Evolutionary conservation across 306 rosid genomes (phyloP).

Genomic region (Cicer pinnatifidum): DNA sequence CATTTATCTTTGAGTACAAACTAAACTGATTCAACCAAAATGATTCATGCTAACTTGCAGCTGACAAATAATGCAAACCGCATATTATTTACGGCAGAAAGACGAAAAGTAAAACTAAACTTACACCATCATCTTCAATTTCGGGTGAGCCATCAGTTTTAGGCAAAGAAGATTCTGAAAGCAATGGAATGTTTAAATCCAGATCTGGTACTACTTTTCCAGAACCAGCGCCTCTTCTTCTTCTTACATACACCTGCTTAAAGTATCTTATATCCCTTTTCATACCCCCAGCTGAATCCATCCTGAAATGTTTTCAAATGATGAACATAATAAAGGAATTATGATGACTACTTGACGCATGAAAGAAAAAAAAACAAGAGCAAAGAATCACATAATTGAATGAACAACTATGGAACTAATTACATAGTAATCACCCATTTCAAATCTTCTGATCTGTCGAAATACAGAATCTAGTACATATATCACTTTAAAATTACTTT

Average conservation of each 20-base stretch:
- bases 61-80: not conserved
- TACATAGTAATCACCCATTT: not conserved
- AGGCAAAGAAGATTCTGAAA: not conserved
- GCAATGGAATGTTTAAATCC: not conserved
- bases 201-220: not conserved
- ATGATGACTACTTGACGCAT: not conserved
- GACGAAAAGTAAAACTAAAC: slow-evolving; percentile 1
- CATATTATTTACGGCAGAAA: not conserved
- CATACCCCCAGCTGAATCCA: not conserved
- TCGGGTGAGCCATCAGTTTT: not conserved
- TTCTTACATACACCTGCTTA: not conserved
- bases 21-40: not conserved
- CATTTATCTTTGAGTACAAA: not conserved
- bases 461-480: not conserved
- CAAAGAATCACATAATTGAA: slow-evolving; percentile 10
- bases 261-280: not conserved
- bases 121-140: slow-evolving; percentile 28
- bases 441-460: slow-evolving; percentile 10
- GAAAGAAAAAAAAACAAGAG: not conserved
- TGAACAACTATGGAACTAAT: not conserved
- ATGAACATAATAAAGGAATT: not conserved
- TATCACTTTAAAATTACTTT: not conserved
- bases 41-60: not conserved
- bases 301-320: slow-evolving; percentile 5
- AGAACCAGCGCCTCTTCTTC: not conserved